Base-by-base conservation (phyloP, 202 grass and related monocot genomes). In the Bolboschoenoplectus hybrid region DNA sequence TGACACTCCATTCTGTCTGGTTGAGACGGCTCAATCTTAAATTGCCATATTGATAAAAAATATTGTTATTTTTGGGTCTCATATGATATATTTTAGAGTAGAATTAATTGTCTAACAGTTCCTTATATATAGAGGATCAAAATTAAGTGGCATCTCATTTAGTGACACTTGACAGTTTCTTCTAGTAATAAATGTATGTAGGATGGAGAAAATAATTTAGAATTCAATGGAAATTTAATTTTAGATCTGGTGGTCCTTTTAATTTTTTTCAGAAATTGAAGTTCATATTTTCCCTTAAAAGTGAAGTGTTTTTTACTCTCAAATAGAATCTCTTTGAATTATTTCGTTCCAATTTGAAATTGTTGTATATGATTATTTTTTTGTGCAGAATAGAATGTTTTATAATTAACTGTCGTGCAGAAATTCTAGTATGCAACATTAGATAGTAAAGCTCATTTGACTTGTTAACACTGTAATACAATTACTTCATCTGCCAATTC, bases 1-100 rank as follows among this genome's bases (percentile, higher is more conserved):
- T 98, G 95, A 87, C 94, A 80, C 43, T 98, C 67, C 93, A 95
- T 87, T 98, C 95, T 26, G 89, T 98, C 19, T 98, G 95, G 95
- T 83, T 98, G 41, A 92, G 93, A 74, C 85, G 95, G 82, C 82
- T 98, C 39, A 98, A 98, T 81, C 63, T 93, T 17, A 89, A 86
- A 88, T 83, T 98, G 13, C 74, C 63, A 0, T 97, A 97, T 85
- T 97, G 87, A 94, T 83, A 11, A 46, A 56, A 4, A 56, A 4
- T 34, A 3, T 50, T 40, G 19, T 35, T 69, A 19, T 2, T 38
- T 36, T 67, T 52, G 26, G 12, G 0, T 64, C 58, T 61, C 7
- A n/a, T 67, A 67, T 16, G 35, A 35, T 34, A 6, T 39, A 26
- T 26, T 6, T 74, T 51, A 74, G 47, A 74, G 17, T 34, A 52